Base-by-base conservation (phyloP, 306 rosid genomes). In the apple (Malus domestica) region DNA sequence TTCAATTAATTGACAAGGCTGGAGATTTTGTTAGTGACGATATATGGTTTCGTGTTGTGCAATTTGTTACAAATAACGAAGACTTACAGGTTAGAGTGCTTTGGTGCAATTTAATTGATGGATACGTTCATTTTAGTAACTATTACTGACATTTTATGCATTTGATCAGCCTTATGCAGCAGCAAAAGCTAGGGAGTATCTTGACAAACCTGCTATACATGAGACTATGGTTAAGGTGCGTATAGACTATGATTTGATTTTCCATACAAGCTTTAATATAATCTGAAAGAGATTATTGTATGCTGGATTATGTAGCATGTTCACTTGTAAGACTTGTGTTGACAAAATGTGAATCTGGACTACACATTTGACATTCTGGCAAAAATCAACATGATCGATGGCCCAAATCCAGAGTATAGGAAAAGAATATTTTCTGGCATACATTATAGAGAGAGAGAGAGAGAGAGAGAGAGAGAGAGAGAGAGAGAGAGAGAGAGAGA, bases 191-290 rank as follows among this genome's bases (percentile, higher is more conserved):
- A 91, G 96, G 76, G 99, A 96, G 75, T 96, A 96, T 86, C 96
- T 96, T 81, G 99, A 93, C 82, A 96, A 96, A 84, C 93, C 98
- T 51, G 99, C 99, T 57, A 90, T 96, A 87, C 99, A 96, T 66
- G 98, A 96, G 88, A 96, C 99, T 54, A 96, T 92, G 99, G 99
- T 96, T 78, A 96, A 96, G 99, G 99, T 96, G 79, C 49, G 95
- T 89, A 22, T 67, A 71, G 77, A 38, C 74, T 77, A 3, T 54
- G 60, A 25, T 72, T 58, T 75, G 52, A 51, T 64, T 73, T 70
- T 64, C 76, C 11, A 6, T 73, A 9, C 18, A 38, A 25, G 42
- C 5, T 49, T 71, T 22, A 19, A n/a, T 40, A 2, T 10, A 49
- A 25, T 38, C 46, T 2, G 16, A 66, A 35, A 66, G 70, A 30